Evolutionary conservation across 2,329 filamentous ascomycete genomes (phyloP).

Genomic region (Dryadomyces quercus-mongolicae): DNA sequence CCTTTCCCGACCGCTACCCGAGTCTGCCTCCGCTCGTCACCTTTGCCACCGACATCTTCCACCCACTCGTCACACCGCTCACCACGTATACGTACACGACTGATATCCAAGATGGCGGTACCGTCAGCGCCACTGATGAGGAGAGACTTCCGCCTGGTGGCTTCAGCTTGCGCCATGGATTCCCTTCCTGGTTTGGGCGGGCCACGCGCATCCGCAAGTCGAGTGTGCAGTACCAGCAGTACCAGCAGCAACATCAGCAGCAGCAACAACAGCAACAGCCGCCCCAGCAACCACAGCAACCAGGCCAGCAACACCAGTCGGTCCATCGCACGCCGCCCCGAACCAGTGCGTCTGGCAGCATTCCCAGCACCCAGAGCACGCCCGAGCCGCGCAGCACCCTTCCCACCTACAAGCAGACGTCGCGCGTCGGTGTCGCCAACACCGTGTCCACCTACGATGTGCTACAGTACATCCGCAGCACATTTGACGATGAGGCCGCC

Average conservation of each 20-base stretch:
- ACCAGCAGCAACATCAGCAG: neutral
- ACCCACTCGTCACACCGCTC: slow-evolving; percentile 80
- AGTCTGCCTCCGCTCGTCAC: slow-evolving; percentile 69
- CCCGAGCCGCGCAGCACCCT: slow-evolving; percentile 11
- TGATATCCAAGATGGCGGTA: slow-evolving; percentile 60
- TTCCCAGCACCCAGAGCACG: neutral
- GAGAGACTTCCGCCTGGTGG: slow-evolving; percentile 77
- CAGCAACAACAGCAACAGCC: neutral
- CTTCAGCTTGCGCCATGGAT: slow-evolving; percentile 83
- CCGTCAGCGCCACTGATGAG: slow-evolving; percentile 72
- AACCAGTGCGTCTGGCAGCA: neutral
- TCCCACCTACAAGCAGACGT: slow-evolving; percentile 20
- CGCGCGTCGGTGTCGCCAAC: slow-evolving; percentile 19
- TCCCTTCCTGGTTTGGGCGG: slow-evolving; percentile 66
- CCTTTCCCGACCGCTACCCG: slow-evolving; percentile 74
- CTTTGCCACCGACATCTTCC: slow-evolving; percentile 88
- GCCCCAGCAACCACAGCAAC: neutral
- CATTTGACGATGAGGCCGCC: slow-evolving; percentile 67
- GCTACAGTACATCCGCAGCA: slow-evolving; percentile 66
- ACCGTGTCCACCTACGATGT: slow-evolving; percentile 52
- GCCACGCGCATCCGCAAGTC: neutral
- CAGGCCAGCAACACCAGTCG: neutral
- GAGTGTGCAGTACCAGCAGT: neutral
- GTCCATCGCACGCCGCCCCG: neutral
- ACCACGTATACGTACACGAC: slow-evolving; percentile 93